Evolutionary conservation across 352 stramenopile genomes (phyloP).

Genomic region (Globisporangium rhizosaccharum): DNA sequence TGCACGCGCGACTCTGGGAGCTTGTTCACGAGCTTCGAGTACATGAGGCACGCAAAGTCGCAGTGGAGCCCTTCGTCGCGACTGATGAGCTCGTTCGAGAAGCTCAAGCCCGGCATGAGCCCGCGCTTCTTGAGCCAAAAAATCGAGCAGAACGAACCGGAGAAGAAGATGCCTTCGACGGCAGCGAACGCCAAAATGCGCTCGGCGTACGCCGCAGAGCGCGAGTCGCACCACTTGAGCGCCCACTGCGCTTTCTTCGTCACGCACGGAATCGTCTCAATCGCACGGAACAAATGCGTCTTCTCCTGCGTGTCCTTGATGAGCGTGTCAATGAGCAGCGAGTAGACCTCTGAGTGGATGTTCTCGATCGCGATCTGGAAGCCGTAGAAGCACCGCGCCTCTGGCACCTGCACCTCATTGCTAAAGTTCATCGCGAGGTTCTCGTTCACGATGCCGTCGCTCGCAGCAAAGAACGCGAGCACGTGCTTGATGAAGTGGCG

Average conservation of each 20-base stretch:
- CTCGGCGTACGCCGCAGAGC: slow-evolving; percentile 93
- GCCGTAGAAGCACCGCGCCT: slow-evolving; percentile 98
- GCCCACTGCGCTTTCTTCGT: slow-evolving; percentile 97
- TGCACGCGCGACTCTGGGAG: slow-evolving; percentile 89
- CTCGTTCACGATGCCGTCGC: slow-evolving; percentile 99
- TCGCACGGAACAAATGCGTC: slow-evolving; percentile 92
- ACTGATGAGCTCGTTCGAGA: slow-evolving; percentile 99
- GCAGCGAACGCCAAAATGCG: slow-evolving; percentile 96
- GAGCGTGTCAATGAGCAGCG: slow-evolving; percentile 99
- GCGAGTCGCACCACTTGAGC: slow-evolving; percentile 93
- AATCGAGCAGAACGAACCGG: slow-evolving; percentile 97
- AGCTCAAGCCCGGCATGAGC: slow-evolving; percentile 97
- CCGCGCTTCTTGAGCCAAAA: slow-evolving; percentile 99
- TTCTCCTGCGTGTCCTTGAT: slow-evolving; percentile 96
- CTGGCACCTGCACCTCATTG: slow-evolving; percentile 95
- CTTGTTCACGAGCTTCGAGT: slow-evolving; percentile 97
- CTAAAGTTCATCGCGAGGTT: slow-evolving; percentile 99
- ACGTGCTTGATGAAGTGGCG: slow-evolving; percentile 97
- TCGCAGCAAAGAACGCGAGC: slow-evolving; percentile 98
- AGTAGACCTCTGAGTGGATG: slow-evolving; percentile 99
- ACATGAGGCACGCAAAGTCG: slow-evolving; percentile 98
- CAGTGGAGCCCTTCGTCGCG: slow-evolving; percentile 98
- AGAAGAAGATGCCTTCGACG: slow-evolving; percentile 99
- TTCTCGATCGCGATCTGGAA: slow-evolving; percentile 99
- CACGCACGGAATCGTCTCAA: slow-evolving; percentile 97